Percentiles rank a stretch among this genome's conserved stretches.
These are phyloP conservation scores for Aspergillus fumigatus DNA, from an alignment of 2,329 filamentous ascomycete genomes.

Conservation along the genomic window DNA sequence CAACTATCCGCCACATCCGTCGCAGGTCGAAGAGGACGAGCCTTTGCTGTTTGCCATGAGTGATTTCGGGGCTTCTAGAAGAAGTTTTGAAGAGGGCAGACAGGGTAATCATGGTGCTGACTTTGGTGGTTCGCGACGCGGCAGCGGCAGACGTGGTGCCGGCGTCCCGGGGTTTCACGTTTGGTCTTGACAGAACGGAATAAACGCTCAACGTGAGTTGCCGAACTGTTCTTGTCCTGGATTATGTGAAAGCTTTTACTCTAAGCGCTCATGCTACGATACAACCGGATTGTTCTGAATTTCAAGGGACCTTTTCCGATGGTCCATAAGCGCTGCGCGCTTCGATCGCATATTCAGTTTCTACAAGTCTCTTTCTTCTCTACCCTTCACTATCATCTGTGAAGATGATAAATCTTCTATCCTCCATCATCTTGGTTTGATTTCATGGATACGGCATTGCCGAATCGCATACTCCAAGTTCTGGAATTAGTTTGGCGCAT, in stretches of 20 bases:
- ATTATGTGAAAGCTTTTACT: not conserved
- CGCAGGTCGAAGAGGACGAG: slow-evolving; percentile 39
- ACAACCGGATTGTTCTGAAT: not conserved
- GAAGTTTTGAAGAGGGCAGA: slow-evolving; percentile 40
- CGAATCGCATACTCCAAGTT: not conserved
- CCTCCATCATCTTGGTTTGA: slow-evolving; percentile 1
- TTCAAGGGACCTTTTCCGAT: not conserved
- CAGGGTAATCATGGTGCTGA: slow-evolving; percentile 30
- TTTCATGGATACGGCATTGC: not conserved
- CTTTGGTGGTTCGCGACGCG: slow-evolving; percentile 29
- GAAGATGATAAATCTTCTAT: slow-evolving; percentile 7
- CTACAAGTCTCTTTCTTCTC: not conserved
- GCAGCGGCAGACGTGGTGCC: slow-evolving; percentile 31
- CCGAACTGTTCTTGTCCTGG: not conserved
- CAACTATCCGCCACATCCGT: slow-evolving; percentile 23
- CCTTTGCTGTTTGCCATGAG: slow-evolving; percentile 45
- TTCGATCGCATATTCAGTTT: not conserved
- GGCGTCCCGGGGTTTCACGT: slow-evolving; percentile 30
- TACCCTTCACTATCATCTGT: not conserved
- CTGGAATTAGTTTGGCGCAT: not conserved
- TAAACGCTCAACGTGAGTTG: not conserved
- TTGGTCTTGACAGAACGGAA: slow-evolving; percentile 24
- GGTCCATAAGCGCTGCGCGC: not conserved
- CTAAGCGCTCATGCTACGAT: not conserved
- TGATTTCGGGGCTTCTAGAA: slow-evolving; percentile 40